A percentile compares a stretch with the other conserved stretches of the same genome.
These are phyloP conservation scores for Atkinsonella texensis DNA, from an alignment of 2,329 filamentous ascomycete species.

Conservation along the genomic window DNA sequence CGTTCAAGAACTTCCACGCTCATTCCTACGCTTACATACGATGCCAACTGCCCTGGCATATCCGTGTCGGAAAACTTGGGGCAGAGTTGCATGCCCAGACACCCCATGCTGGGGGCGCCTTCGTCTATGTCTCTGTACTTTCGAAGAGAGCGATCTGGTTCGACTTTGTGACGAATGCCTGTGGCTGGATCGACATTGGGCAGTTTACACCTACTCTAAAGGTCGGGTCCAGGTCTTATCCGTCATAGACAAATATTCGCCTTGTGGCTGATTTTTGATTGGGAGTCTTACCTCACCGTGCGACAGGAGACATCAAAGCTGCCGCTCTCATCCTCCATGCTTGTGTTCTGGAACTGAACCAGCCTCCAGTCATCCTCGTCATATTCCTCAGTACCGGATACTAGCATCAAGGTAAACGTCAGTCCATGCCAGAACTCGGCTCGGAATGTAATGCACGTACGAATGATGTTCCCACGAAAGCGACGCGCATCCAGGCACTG, in stretches of 20 bases:
- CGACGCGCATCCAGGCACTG: slow-evolving; percentile 46
- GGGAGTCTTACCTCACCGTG: slow-evolving; percentile 42
- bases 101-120: slow-evolving; percentile 43
- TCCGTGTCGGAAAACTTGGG: slow-evolving; percentile 33
- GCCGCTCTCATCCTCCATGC: slow-evolving; percentile 7
- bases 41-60: slow-evolving; percentile 21
- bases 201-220: slow-evolving; percentile 40
- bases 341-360: slow-evolving; percentile 39
- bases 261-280: neutral
- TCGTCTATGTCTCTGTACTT: slow-evolving; percentile 47
- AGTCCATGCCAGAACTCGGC: slow-evolving; percentile 1
- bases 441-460: slow-evolving; percentile 23
- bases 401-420: slow-evolving; percentile 18
- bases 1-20: slow-evolving; percentile 35
- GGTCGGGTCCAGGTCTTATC: neutral
- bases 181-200: slow-evolving; percentile 56
- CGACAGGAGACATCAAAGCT: slow-evolving; percentile 48
- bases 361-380: slow-evolving; percentile 60
- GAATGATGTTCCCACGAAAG: slow-evolving; percentile 62
- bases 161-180: slow-evolving; percentile 39
- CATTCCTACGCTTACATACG: slow-evolving; percentile 44
- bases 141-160: slow-evolving; percentile 48
- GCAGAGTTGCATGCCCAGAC: slow-evolving; percentile 55
- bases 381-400: slow-evolving; percentile 51
- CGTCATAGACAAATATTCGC: too few relatives aligned